phyloP scores from a whole-genome alignment of 129 eudicot species.

The Artemisia tridentata region DNA sequence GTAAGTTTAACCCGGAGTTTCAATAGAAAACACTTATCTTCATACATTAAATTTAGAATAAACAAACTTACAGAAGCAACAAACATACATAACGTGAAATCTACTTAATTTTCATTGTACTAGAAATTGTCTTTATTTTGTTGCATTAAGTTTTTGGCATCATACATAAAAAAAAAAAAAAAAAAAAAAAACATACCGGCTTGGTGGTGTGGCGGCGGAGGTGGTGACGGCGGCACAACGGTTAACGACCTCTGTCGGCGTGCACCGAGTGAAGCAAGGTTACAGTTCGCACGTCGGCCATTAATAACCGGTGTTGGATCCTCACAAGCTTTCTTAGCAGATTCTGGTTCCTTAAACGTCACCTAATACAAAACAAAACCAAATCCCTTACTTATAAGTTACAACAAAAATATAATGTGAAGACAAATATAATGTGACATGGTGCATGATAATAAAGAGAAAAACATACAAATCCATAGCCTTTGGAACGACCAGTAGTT shows the following conservation, averaged over 20 bases:
- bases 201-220: constrained; percentile 42
- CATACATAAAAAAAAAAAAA: too few relatives aligned
- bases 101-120: too few relatives aligned
- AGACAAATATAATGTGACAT: neutral
- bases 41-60: too few relatives aligned
- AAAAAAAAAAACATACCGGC: constrained; percentile 24
- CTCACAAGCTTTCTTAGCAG: constrained; percentile 94
- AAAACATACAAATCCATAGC: constrained; percentile 80
- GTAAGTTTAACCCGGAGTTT: too few relatives aligned
- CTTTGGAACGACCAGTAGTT: constrained; percentile 88
- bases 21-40: too few relatives aligned
- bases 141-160: too few relatives aligned
- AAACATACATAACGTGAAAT: too few relatives aligned
- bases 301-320: constrained; percentile 93
- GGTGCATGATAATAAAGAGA: neutral
- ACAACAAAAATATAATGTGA: too few relatives aligned
- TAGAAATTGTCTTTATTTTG: too few relatives aligned
- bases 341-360: constrained; percentile 82
- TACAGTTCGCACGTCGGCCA: constrained; percentile 97
- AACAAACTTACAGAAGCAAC: too few relatives aligned
- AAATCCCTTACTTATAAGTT: too few relatives aligned
- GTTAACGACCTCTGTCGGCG: constrained; percentile 52
- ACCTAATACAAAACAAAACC: constrained; percentile 39
- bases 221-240: constrained; percentile 31
- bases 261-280: constrained; percentile 91